phyloP scores from a whole-genome alignment of 306 rosid species.

The Lagenaria siceraria region DNA sequence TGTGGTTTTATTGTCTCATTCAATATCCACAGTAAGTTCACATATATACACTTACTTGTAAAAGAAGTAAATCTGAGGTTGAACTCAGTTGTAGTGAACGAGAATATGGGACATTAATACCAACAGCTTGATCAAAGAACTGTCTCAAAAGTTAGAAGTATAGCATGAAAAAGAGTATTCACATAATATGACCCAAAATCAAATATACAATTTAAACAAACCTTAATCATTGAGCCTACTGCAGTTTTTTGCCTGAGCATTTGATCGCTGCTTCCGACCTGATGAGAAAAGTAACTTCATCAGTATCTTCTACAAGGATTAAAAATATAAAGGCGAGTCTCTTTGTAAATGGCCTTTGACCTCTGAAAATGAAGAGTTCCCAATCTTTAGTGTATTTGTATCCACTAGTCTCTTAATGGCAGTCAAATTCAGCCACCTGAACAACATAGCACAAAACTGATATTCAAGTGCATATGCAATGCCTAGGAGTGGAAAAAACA shows the following conservation, averaged over 20 bases:
- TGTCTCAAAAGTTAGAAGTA: constrained; percentile 15
- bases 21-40: neutral
- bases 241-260: constrained; percentile 25
- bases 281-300: constrained; percentile 14
- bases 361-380: constrained; percentile 23
- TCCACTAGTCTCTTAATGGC: constrained; percentile 44
- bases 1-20: neutral
- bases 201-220: constrained; percentile 11
- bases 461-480: constrained; percentile 3
- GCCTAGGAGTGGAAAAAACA: constrained; percentile 4
- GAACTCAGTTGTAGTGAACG: constrained; percentile 39
- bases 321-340: neutral
- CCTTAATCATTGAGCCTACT: constrained; percentile 34
- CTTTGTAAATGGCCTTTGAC: constrained; percentile 16
- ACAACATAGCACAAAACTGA: neutral
- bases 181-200: neutral
- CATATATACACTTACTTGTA: constrained; percentile 30
- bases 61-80: constrained; percentile 52
- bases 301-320: constrained; percentile 9
- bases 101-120: constrained; percentile 44
- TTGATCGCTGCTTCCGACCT: constrained; percentile 28
- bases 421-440: constrained; percentile 57
- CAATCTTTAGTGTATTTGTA: constrained; percentile 25
- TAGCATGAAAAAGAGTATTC: neutral
- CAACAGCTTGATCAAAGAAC: constrained; percentile 44